Percentiles rank a stretch among this genome's conserved stretches.
These are phyloP conservation scores for Penicillium freii DNA, from an alignment of 2,329 filamentous ascomycete genomes.

Conservation along the genomic window DNA sequence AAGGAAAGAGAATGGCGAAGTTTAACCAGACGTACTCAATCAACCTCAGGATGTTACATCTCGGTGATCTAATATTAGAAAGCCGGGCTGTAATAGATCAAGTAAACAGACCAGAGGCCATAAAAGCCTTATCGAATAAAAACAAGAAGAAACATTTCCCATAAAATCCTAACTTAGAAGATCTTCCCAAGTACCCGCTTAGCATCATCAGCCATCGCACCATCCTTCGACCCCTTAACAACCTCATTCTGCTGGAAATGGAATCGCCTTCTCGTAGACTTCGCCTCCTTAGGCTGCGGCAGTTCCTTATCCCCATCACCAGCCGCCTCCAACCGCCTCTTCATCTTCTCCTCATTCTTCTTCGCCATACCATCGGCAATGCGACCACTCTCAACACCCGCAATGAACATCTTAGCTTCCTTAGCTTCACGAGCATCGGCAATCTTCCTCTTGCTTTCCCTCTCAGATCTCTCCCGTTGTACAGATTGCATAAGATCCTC, in stretches of 20 bases:
- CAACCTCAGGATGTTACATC: neutral
- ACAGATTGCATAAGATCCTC: slow-evolving; percentile 47
- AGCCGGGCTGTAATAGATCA: neutral
- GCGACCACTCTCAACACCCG: slow-evolving; percentile 43
- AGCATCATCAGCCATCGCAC: slow-evolving; percentile 37
- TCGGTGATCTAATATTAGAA: neutral
- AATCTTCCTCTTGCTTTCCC: slow-evolving; percentile 42
- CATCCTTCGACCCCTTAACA: slow-evolving; percentile 27
- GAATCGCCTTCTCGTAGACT: slow-evolving; percentile 28
- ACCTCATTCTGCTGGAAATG: slow-evolving; percentile 47
- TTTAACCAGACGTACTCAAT: neutral
- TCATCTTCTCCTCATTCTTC: slow-evolving; percentile 44
- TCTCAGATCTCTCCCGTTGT: slow-evolving; percentile 42
- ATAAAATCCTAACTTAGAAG: slow-evolving; percentile 34
- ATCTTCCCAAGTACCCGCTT: slow-evolving; percentile 49
- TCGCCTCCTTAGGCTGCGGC: slow-evolving; percentile 13
- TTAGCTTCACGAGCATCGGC: slow-evolving; percentile 43
- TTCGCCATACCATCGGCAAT: slow-evolving; percentile 45
- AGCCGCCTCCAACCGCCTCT: slow-evolving; percentile 27
- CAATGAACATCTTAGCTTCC: slow-evolving; percentile 46
- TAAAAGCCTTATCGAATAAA: neutral
- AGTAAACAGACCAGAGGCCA: neutral
- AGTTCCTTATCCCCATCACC: slow-evolving; percentile 15
- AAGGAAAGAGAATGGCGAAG: neutral
- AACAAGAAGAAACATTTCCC: neutral